These are phyloP conservation scores for Oenanthe javanica DNA, from an alignment of 140 eudicot species.

Conservation along the genomic window DNA sequence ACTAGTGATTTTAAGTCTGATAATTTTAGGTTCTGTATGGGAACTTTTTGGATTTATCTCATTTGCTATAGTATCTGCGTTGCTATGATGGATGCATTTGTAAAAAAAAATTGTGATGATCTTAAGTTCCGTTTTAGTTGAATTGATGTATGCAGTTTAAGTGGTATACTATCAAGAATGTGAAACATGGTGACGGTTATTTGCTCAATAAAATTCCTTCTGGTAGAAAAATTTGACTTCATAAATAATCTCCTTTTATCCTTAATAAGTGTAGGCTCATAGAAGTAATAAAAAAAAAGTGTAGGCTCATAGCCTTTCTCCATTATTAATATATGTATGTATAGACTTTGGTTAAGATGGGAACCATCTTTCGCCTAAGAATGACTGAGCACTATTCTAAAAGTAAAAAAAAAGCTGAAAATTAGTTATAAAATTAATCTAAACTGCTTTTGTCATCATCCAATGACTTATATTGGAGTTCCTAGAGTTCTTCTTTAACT, in stretches of 20 bases:
- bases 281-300: not conserved
- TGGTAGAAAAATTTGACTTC: not conserved
- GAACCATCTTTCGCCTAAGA: not conserved
- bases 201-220: not conserved
- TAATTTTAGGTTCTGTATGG: not conserved
- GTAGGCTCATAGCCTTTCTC: not conserved
- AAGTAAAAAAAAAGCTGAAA: not conserved
- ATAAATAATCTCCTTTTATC: not conserved
- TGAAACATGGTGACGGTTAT: not conserved
- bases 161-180: not conserved
- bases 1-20: not conserved
- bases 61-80: not conserved
- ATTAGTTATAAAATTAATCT: not conserved
- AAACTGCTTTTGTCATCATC: not conserved
- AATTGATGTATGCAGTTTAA: not conserved
- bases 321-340: not conserved
- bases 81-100: not conserved
- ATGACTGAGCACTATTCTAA: not conserved
- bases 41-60: not conserved
- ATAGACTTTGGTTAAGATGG: not conserved
- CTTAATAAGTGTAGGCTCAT: not conserved
- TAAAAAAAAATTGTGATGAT: not conserved
- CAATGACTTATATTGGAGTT: not conserved
- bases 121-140: not conserved
- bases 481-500: not conserved